These are phyloP conservation scores for Lyophyllum semitale DNA, from an alignment of 768 basidiomycete genomes.

Conservation along the genomic window DNA sequence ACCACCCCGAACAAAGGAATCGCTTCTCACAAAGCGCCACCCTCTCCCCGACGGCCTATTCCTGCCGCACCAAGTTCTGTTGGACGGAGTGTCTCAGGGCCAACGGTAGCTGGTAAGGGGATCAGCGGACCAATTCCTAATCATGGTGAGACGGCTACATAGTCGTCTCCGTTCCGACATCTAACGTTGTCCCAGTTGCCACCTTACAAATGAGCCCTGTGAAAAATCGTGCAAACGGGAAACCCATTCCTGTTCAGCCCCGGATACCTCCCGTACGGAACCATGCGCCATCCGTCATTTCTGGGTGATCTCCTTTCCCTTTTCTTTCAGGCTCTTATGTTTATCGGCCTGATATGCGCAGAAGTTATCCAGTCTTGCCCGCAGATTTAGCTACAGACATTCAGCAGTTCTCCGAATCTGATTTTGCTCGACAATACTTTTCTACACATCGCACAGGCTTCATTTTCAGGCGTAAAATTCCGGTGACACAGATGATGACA, in stretches of 20 bases:
- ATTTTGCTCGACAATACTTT: slow-evolving; percentile 87
- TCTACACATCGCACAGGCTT: slow-evolving; percentile 89
- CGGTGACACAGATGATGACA: slow-evolving; percentile 84
- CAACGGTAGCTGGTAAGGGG: slow-evolving; percentile 58
- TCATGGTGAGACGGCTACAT: slow-evolving; percentile 47
- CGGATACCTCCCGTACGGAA: slow-evolving; percentile 27
- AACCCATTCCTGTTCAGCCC: slow-evolving; percentile 62
- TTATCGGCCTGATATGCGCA: slow-evolving; percentile 29
- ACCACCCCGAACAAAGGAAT: slow-evolving; percentile 29
- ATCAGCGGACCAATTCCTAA: slow-evolving; percentile 75
- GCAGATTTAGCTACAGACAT: slow-evolving; percentile 83
- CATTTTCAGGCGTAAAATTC: slow-evolving; percentile 79
- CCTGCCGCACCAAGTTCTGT: slow-evolving; percentile 38
- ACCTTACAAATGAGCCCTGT: slow-evolving; percentile 76
- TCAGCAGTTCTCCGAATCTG: slow-evolving; percentile 81
- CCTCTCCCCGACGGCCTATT: slow-evolving; percentile 47
- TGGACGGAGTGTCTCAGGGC: slow-evolving; percentile 34
- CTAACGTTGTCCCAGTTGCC: slow-evolving; percentile 47
- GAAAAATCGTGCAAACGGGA: slow-evolving; percentile 59
- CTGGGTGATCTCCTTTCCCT: slow-evolving; percentile 50
- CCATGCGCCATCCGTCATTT: slow-evolving; percentile 48
- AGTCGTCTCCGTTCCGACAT: slow-evolving; percentile 6
- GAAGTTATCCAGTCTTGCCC: slow-evolving; percentile 77
- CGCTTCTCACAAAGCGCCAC: slow-evolving; percentile 28
- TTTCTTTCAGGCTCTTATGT: slow-evolving; percentile 4